Percentiles rank a stretch among this genome's conserved stretches.
phyloP scores from a whole-genome alignment of 2,329 filamentous ascomycete species.

The Cercospora canescens region DNA sequence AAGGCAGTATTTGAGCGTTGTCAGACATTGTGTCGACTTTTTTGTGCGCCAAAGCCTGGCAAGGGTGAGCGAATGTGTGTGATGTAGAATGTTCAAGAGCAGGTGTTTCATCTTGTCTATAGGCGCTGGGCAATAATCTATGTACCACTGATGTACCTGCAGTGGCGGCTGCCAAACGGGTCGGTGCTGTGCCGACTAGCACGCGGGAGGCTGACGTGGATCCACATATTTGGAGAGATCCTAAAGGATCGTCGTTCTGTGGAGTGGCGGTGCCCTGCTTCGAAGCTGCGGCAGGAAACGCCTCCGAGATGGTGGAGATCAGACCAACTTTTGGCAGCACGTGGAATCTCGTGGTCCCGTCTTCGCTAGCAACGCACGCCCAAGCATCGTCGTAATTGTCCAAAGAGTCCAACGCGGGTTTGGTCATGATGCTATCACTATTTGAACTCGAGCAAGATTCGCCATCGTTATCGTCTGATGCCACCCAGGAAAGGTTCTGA shows the following conservation, averaged over 20 bases:
- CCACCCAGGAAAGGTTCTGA: background rate
- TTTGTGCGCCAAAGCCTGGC: background rate
- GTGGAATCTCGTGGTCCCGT: background rate
- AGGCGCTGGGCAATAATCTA: constrained; percentile 4
- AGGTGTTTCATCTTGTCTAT: constrained; percentile 6
- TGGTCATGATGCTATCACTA: background rate
- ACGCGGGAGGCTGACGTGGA: constrained; percentile 18
- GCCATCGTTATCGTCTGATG: background rate
- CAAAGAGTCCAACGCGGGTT: background rate
- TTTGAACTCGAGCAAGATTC: background rate
- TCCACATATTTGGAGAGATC: constrained; percentile 3
- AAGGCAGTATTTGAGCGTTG: background rate
- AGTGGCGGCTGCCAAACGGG: constrained; percentile 16
- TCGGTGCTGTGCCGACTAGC: constrained; percentile 7
- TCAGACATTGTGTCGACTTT: background rate
- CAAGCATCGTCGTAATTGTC: background rate
- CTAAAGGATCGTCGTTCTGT: constrained; percentile 6
- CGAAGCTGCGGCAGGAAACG: background rate
- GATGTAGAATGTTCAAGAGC: background rate
- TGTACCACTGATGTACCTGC: constrained; percentile 16
- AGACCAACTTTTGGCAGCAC: background rate
- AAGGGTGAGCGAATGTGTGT: background rate
- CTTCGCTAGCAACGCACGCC: background rate
- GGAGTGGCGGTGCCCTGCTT: constrained; percentile 11
- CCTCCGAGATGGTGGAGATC: background rate